Conservation (phyloP, 495 filamentous ascomycete genomes). For the Xylaria longipes region DNA sequence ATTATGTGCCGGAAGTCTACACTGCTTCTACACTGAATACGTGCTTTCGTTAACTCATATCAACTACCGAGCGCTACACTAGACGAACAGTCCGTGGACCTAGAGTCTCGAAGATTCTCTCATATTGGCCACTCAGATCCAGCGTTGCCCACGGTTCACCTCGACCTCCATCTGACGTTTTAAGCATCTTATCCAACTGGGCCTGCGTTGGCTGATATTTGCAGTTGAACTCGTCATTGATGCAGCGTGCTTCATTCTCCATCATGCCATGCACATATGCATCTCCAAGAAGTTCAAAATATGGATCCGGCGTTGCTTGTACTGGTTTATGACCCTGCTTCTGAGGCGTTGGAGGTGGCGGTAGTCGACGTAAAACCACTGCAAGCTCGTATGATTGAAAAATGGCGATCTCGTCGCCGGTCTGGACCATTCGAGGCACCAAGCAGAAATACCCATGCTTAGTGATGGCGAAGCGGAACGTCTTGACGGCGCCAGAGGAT, state of each 20-base stretch:
- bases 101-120: slow-evolving; percentile 28
- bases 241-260: slow-evolving; percentile 35
- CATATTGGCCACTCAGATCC: slow-evolving; percentile 25
- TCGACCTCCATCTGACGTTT: slow-evolving; percentile 23
- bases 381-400: slow-evolving; percentile 25
- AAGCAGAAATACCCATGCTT: slow-evolving; percentile 34
- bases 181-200: slow-evolving; percentile 19
- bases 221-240: slow-evolving; percentile 30
- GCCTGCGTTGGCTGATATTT: slow-evolving; percentile 26
- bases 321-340: neutral
- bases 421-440: slow-evolving; percentile 25
- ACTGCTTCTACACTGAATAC: neutral
- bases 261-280: slow-evolving; percentile 40
- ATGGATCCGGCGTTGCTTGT: neutral
- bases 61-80: neutral
- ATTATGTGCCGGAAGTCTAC: neutral
- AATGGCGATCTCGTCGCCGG: slow-evolving; percentile 31
- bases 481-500: slow-evolving; percentile 16
- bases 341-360: slow-evolving; percentile 13
- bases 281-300: slow-evolving; percentile 34
- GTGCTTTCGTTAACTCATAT: too few species aligned
- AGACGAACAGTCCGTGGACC: slow-evolving; percentile 18
- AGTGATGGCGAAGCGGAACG: slow-evolving; percentile 33
- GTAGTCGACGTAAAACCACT: slow-evolving; percentile 28
- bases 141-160: slow-evolving; percentile 30